Evolutionary conservation across 139 green algal genomes (phyloP), one percentile per base, ranked within the genome.

Genomic region (Nannochloris sp.): DNA sequence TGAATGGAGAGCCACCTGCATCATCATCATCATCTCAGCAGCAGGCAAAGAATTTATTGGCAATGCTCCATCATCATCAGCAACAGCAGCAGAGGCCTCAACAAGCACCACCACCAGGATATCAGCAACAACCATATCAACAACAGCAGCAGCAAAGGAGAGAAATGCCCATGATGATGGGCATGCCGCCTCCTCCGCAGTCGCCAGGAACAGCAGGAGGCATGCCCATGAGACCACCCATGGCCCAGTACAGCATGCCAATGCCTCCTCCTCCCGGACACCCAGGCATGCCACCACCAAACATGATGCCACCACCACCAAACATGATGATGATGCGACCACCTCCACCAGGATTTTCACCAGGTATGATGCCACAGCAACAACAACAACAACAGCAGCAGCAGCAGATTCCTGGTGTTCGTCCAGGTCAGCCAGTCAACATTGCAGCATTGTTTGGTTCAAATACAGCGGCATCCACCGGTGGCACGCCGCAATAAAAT

Each of bases 401-500:
- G 57, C 57, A 64, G 0, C n/a, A 25, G 57, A 5, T 11, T 11
- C 34, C 55, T 48, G 27, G 27, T 29, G 55, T 19, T 21, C 16
- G 18, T 48, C 18, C 55, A 61, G 55, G n/a, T 48, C n/a, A 21
- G n/a, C 16, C 55, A 61, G 55, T 21, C 19, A 21, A 44, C 19
- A 21, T 19, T 21, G 16, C n/a, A 55, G 55, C n/a, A 48, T 23
- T 19, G 12, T 23, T 23, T 61, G 18, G 18, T 10, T 23, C 55
- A 4, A 29, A 29, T 29, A 7, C 27, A 29, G 27, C 27, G 5
- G 4, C 27, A 19, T 2, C 34, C 34, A 40, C 8, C 7, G 34
- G 57, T 21, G 66, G 64, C 5, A 37, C 57, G 12, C 54, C 64
- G 21, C 40, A 50, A 57, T 55, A 66, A 49, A 40, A 21, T 14